These are phyloP conservation scores for Yamadazyma endophytica DNA, from an alignment of 805 yeast species.

Conservation along the genomic window DNA sequence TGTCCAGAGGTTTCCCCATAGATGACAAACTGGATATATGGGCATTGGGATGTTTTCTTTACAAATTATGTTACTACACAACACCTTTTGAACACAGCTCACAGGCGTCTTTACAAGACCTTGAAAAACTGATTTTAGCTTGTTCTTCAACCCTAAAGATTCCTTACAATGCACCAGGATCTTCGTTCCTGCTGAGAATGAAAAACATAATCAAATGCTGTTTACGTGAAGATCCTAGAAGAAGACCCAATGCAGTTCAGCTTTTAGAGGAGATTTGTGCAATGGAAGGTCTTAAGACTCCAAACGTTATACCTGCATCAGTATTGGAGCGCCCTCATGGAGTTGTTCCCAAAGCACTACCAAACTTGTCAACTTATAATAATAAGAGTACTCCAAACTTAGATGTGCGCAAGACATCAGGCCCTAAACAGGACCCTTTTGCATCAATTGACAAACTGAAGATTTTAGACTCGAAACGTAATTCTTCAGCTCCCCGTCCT, in stretches of 20 bases:
- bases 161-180: conserved; percentile 45
- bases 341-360: not conserved
- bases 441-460: conserved; percentile 39
- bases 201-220: conserved; percentile 61
- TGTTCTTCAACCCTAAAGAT: conserved; percentile 45
- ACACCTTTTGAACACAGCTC: conserved; percentile 68
- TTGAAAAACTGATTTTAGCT: conserved; percentile 59
- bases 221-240: conserved; percentile 60
- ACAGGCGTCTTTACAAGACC: conserved; percentile 32
- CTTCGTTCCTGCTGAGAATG: conserved; percentile 53
- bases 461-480: too few species aligned
- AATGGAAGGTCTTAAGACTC: conserved; percentile 47
- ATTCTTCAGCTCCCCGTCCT: too few species aligned
- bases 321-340: conserved; percentile 17
- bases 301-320: conserved; percentile 39
- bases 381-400: conserved; percentile 6
- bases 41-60: conserved; percentile 78
- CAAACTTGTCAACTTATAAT: conserved; percentile 1
- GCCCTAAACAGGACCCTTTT: conserved; percentile 33
- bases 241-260: conserved; percentile 73
- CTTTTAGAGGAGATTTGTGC: conserved; percentile 62
- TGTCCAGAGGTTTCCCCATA: conserved; percentile 62
- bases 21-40: conserved; percentile 83
- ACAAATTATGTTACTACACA: conserved; percentile 74
- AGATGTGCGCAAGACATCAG: conserved; percentile 3